Evolutionary conservation across 1,284 basidiomycete genomes (phyloP).

Genomic region (Phenoliferia sp.): DNA sequence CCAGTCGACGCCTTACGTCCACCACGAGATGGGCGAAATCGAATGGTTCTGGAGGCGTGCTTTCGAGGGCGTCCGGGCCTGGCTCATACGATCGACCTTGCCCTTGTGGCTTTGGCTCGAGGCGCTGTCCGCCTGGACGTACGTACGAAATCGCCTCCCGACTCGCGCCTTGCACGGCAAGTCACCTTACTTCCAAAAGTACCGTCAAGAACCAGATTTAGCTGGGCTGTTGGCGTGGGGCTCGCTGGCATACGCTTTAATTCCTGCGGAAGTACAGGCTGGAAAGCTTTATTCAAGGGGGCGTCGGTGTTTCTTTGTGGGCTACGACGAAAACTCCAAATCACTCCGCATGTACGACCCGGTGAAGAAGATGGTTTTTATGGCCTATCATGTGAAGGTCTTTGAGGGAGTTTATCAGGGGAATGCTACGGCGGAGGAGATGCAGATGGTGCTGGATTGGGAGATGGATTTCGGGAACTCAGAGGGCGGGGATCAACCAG

Average conservation of each 20-base stretch:
- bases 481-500: background rate
- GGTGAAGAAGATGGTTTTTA: background rate
- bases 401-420: background rate
- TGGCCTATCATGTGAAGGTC: background rate
- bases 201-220: background rate
- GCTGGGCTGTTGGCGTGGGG: background rate
- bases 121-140: background rate
- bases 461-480: background rate
- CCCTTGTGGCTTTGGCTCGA: background rate
- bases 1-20: background rate
- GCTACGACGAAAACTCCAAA: background rate
- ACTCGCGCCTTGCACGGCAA: background rate
- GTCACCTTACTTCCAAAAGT: background rate
- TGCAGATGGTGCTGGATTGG: background rate
- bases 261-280: background rate
- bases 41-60: background rate
- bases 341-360: slow-evolving; percentile 1
- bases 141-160: background rate
- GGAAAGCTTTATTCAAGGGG: background rate
- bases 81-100: background rate
- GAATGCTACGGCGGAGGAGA: background rate
- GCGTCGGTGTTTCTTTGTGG: background rate
- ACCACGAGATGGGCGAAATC: background rate
- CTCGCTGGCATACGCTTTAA: background rate
- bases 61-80: background rate